Evolutionary conservation across 768 basidiomycete genomes (phyloP).

Genomic region (Trametes coccinea): DNA sequence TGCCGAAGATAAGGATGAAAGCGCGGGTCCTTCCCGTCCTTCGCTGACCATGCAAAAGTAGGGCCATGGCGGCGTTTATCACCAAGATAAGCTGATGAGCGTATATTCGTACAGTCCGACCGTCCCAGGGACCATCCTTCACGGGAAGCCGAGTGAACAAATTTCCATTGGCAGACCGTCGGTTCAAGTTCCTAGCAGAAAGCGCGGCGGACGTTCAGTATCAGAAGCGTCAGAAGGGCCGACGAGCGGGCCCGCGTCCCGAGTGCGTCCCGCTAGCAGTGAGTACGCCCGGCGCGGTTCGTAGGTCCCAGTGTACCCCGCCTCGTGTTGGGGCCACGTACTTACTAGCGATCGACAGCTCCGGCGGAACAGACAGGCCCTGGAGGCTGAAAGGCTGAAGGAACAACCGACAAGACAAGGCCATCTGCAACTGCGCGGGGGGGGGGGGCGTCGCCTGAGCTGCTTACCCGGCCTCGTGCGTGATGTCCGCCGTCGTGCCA

Average conservation of each 20-base stretch:
- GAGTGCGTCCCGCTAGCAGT: background rate
- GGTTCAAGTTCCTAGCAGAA: background rate
- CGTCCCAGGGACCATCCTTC: background rate
- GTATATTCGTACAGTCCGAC: too few species aligned
- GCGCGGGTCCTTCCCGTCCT: too few species aligned
- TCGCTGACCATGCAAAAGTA: too few species aligned
- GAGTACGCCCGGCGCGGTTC: background rate
- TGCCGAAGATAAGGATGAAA: too few species aligned
- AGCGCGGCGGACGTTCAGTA: background rate
- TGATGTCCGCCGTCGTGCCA: background rate
- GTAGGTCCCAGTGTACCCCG: conserved; percentile 19
- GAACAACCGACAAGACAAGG: background rate
- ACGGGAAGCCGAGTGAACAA: conserved; percentile 3
- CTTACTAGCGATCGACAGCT: background rate
- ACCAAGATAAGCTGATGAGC: too few species aligned
- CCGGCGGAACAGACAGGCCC: conserved; percentile 1
- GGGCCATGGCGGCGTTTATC: too few species aligned
- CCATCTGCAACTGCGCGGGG: background rate
- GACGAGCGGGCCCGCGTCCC: too few species aligned
- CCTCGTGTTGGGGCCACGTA: conserved; percentile 12
- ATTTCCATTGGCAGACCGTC: too few species aligned
- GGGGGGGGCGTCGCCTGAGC: background rate
- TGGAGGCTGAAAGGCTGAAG: background rate
- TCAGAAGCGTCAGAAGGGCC: background rate
- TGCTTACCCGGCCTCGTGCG: conserved; percentile 4